These are phyloP conservation scores for Talaromyces adpressus DNA, from an alignment of 495 filamentous ascomycete genomes.

Conservation along the genomic window DNA sequence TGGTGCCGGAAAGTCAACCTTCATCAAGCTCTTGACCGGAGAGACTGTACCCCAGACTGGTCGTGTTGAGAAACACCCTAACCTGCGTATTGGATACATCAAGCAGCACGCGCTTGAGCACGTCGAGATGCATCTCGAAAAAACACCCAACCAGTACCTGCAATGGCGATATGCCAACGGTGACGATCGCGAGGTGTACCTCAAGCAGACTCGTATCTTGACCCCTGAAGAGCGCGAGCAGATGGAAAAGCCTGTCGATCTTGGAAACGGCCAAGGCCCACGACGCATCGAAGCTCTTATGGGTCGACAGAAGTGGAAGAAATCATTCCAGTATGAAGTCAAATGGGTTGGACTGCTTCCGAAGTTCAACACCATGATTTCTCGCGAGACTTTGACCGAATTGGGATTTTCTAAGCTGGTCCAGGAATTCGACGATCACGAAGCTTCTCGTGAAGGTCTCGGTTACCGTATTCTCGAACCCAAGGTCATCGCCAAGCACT, in stretches of 20 bases:
- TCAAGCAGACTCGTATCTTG: constrained; percentile 94
- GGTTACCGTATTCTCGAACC: constrained; percentile 90
- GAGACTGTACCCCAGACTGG: constrained; percentile 82
- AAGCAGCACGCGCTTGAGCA: constrained; percentile 99
- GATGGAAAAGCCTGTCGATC: constrained; percentile 80
- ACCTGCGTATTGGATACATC: constrained; percentile 98
- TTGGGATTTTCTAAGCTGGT: constrained; percentile 86
- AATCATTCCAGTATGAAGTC: constrained; percentile 98
- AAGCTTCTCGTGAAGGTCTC: constrained; percentile 93
- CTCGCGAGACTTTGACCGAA: constrained; percentile 81
- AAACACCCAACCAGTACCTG: constrained; percentile 97
- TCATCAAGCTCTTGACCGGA: constrained; percentile 97
- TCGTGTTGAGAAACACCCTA: constrained; percentile 96
- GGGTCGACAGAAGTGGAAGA: constrained; percentile 98
- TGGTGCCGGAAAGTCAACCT: constrained; percentile 95
- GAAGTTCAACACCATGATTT: constrained; percentile 88
- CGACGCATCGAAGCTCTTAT: constrained; percentile 83
- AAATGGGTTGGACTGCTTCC: constrained; percentile 87
- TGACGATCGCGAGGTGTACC: constrained; percentile 90
- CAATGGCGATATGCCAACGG: constrained; percentile 98
- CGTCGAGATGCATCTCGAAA: constrained; percentile 98
- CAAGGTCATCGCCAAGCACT: constrained; percentile 92
- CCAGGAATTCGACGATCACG: constrained; percentile 98
- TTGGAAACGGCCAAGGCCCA: constrained; percentile 71
- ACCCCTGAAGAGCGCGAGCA: constrained; percentile 79